Evolutionary conservation across 2,329 filamentous ascomycete genomes (phyloP), one percentile per base, ranked within the genome.

Genomic region (Zalaria sp.): DNA sequence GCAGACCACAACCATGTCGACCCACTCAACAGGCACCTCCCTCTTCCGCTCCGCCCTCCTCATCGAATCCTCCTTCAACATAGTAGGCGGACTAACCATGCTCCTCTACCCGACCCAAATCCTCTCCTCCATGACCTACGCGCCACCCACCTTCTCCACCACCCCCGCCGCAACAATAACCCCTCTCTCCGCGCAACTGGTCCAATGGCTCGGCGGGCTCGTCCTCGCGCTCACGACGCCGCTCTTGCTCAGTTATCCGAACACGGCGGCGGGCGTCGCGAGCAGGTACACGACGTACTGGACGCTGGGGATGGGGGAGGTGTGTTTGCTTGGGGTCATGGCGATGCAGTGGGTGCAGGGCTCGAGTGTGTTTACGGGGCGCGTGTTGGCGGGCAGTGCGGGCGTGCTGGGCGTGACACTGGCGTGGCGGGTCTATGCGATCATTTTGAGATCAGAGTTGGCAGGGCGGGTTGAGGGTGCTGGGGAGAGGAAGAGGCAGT

Each of bases 11-110:
- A 46, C 26, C 35, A 48, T 50, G 48, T 37, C 47, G n/a, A 32
- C 29, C 29, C n/a, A 7, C 35, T 42, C 44, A 44, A 41, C 47
- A 42, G 43, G 43, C 38, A 38, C 37, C 27, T 44, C 47, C 39
- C 38, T 51, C 37, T 47, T 57, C 43, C 54, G 52, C 44, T 47
- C 41, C 40, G 52, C 52, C 26, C 46, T 58, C 38, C 42, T 48
- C 31, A 31, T 47, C 37, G 54, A 59, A 47, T 43, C 50, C 28
- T 27, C 45, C 11, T 25, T 49, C 34, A 57, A 55, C 47, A 35
- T 54, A 42, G 25, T 32, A 40, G 44, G 45, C 34, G 44, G 43
- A 9, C 37, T 47, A 11, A 43, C 41, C 27, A 46, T 53, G 39
- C 32, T 56, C 41, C 37, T 54, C 41, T 47, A 35, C 35, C 56